Base-by-base conservation (phyloP, 202 grass and related monocot genomes). In the Digitaria exilis region DNA sequence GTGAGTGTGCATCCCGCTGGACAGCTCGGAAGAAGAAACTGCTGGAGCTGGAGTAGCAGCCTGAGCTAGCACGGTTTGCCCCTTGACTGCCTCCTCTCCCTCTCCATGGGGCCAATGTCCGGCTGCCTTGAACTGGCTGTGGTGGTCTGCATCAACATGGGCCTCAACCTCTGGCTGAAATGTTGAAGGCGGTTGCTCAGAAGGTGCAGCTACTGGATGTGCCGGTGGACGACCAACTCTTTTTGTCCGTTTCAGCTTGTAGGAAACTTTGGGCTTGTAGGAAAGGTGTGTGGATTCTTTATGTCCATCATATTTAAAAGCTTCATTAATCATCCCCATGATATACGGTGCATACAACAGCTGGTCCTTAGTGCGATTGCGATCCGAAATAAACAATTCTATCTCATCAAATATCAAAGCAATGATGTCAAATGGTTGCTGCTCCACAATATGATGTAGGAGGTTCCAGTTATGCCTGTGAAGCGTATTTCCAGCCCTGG, bases 341-440 rank as follows among this genome's bases (percentile, higher is more conserved):
- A 84, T 77, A 39, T 84, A 84, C 35, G 82, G 72, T 13, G 82
- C 82, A 69, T 84, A 84, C 1, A 68, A 24, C 48, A 83, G 59
- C 25, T 0, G 17, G 50, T 69, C 65, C 25, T 48, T 48, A 2
- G 21, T 26, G 13, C 62, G 49, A 48, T 6, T 58, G 49, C 15
- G 70, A 45, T 57, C 62, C 2, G 71, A 76, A 77, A 84, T 68
- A 58, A 68, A 28, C 0, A 77, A 26, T 18, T 58, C 39, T 4
- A 84, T 35, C 25, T 84, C 72, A 1, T 50, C 49, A 11, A 84
- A 69, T 7, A 84, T 67, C 62, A 84, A 69, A 68, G 62, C 24
- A 59, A 84, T 77, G 19, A 69, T 19, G 14, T 84, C 82, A 16
- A 84, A 84, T 3, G 35, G 26, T 2, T 48, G 62, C 19, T 76